Evolutionary conservation across 1,139 yeast species (phyloP).

Genomic region (Candida smagusa): DNA sequence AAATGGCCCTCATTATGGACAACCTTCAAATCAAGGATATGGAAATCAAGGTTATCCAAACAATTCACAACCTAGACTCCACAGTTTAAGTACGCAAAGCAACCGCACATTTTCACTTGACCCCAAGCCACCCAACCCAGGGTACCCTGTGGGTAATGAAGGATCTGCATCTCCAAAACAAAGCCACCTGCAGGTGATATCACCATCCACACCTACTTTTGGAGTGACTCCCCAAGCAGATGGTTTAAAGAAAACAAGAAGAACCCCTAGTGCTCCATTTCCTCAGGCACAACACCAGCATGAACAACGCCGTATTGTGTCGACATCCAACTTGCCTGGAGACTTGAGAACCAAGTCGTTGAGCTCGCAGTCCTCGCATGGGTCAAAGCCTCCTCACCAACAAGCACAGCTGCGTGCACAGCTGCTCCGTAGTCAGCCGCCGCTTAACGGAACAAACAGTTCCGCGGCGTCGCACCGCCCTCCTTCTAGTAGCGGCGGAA

Average conservation of each 20-base stretch:
- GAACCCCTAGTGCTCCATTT: conserved; percentile 5
- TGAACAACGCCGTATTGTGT: conserved; percentile 13
- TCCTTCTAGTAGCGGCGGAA: conserved; percentile 19
- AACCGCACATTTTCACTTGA: no score
- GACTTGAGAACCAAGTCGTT: conserved; percentile 16
- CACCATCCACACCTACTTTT: no score
- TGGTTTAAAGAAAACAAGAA: background rate
- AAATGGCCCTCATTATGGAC: no score
- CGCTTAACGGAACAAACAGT: conserved; percentile 7
- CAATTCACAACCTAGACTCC: no score
- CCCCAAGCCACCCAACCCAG: no score
- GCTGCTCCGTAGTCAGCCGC: conserved; percentile 9
- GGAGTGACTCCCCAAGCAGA: no score
- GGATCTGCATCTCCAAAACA: no score
- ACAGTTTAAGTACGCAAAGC: no score
- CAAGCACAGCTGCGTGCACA: conserved; percentile 8
- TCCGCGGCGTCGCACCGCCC: conserved; percentile 10
- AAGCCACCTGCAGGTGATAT: no score
- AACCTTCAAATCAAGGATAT: no score
- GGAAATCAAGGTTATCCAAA: no score
- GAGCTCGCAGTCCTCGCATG: conserved; percentile 10
- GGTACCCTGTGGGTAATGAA: no score
- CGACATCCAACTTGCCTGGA: conserved; percentile 13
- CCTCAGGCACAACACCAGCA: conserved; percentile 1
- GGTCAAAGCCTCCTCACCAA: conserved; percentile 7